Evolutionary conservation across 1,284 basidiomycete species (phyloP).

Genomic region (Microbotryum saponariae): DNA sequence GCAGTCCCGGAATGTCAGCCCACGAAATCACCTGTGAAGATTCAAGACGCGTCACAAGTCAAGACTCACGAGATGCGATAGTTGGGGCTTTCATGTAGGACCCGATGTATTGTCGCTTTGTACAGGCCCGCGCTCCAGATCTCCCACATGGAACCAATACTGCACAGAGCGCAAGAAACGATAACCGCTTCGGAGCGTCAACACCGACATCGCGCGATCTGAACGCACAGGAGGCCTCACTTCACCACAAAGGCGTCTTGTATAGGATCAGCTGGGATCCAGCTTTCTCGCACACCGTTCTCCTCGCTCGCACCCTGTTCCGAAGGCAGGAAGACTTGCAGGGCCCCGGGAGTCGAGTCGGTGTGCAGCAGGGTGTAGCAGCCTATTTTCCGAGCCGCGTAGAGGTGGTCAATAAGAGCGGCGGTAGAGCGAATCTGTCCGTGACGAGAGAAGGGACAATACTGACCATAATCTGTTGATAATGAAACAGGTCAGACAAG

Average conservation of each 20-base stretch:
- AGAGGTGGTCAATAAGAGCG: too few relatives aligned
- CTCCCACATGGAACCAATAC: constrained; percentile 71
- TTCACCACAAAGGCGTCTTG: constrained; percentile 71
- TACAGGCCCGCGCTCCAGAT: constrained; percentile 74
- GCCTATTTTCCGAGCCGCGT: constrained; percentile 41
- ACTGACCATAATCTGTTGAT: too few relatives aligned
- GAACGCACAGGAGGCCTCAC: too few relatives aligned
- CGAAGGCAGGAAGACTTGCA: constrained; percentile 63
- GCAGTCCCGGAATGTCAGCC: too few relatives aligned
- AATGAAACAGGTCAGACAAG: too few relatives aligned
- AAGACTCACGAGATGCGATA: constrained; percentile 55
- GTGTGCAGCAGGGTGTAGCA: constrained; percentile 67
- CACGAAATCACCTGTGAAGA: too few relatives aligned
- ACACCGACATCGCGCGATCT: too few relatives aligned
- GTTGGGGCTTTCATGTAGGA: constrained; percentile 60
- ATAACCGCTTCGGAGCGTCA: too few relatives aligned
- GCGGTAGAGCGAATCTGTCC: too few relatives aligned
- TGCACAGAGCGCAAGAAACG: too few relatives aligned
- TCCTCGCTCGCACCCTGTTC: constrained; percentile 47
- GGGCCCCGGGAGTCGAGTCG: constrained; percentile 63
- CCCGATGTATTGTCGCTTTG: constrained; percentile 64
- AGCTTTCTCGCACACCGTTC: constrained; percentile 51
- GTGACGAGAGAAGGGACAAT: too few relatives aligned
- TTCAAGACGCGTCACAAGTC: too few relatives aligned
- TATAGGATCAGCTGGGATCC: constrained; percentile 70